Base-by-base conservation (phyloP, 208 protist genomes). In the Acanthamoeba quina region DNA sequence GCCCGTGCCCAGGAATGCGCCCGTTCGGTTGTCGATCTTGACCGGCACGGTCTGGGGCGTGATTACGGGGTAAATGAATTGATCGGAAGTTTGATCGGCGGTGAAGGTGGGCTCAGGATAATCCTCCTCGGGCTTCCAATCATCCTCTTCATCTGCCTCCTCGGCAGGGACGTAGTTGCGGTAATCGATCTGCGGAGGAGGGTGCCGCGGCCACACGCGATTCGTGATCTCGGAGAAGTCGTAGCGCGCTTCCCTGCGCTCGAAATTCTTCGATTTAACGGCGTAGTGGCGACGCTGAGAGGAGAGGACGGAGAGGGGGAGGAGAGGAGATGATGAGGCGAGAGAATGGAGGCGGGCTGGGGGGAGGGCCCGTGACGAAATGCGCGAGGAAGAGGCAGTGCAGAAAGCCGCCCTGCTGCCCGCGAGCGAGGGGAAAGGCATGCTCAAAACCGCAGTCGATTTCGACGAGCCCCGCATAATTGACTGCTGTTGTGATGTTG, bases 81-180 rank as follows among this genome's bases (percentile, higher is more conserved):
- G 37, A n/a, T 64, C 58, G 37, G 9, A 2, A 11, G 83, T 49
- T n/a, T 29, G 56, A 6, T 72, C 83, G 26, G 56, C 26, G 6
- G 56, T 34, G 52, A 64, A 54, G 34, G 31, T 19, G 13, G 29
- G 83, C 19, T 72, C 83, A 29, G 83, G 83, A 49, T 72, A 72
- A 54, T 85, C 76, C 47, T 85, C 76, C 47, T 85, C 83, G 21
- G 83, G 83, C 58, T 72, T 72, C 58, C 60, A 90, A 7, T 90
- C 83, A 29, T 72, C 52, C n/a, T 70, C 56, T 31, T 90, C 83
- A 90, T 90, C 83, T 54, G 7, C 83, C 26, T 90, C 83, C 13
- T 90, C 83, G 17, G 56, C 26, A 15, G 83, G 83, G 15, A 90
- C 83, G 29, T 90, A 90, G 29, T 37, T 72, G 34, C 83, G 58